Evolutionary conservation across 352 stramenopile species (phyloP).

Genomic region (Phytophthora megakarya): DNA sequence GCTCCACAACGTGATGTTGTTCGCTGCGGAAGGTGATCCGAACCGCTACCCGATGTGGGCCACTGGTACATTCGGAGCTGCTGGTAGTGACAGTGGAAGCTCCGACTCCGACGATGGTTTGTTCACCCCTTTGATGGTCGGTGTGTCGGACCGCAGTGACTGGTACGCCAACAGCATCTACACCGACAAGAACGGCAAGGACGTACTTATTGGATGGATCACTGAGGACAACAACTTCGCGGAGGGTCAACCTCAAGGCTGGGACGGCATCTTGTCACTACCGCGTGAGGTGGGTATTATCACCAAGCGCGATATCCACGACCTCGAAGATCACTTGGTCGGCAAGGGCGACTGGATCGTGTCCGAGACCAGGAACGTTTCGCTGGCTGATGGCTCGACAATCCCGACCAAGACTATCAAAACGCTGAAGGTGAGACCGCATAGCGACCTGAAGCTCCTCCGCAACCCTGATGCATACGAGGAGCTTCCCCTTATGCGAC

Average conservation of each 20-base stretch:
- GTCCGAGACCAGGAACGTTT: slow-evolving; percentile 39
- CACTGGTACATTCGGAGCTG: slow-evolving; percentile 38
- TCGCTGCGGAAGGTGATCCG: slow-evolving; percentile 54
- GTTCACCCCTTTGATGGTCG: slow-evolving; percentile 63
- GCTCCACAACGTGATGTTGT: slow-evolving; percentile 68
- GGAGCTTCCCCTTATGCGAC: slow-evolving; percentile 27
- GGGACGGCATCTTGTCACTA: slow-evolving; percentile 68
- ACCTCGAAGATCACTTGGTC: slow-evolving; percentile 50
- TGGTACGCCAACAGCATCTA: slow-evolving; percentile 78
- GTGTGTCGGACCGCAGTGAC: slow-evolving; percentile 62
- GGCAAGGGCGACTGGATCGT: slow-evolving; percentile 67
- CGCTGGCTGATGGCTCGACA: slow-evolving; percentile 26
- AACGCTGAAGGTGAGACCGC: slow-evolving; percentile 55
- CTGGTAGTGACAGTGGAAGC: slow-evolving; percentile 21
- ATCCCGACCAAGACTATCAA: slow-evolving; percentile 68
- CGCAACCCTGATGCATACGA: slow-evolving; percentile 48
- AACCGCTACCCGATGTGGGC: slow-evolving; percentile 71
- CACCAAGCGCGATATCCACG: slow-evolving; percentile 58
- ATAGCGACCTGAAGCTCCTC: slow-evolving; percentile 52
- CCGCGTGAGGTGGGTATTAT: slow-evolving; percentile 56
- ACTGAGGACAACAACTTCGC: slow-evolving; percentile 58
- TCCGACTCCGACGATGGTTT: slow-evolving; percentile 36
- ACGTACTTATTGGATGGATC: slow-evolving; percentile 70
- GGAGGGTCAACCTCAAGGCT: slow-evolving; percentile 59
- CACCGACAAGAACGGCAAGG: slow-evolving; percentile 61